Percentiles rank a stretch among this genome's conserved stretches.
phyloP scores from a whole-genome alignment of 139 green algal species.

The Chlorella sp. region DNA sequence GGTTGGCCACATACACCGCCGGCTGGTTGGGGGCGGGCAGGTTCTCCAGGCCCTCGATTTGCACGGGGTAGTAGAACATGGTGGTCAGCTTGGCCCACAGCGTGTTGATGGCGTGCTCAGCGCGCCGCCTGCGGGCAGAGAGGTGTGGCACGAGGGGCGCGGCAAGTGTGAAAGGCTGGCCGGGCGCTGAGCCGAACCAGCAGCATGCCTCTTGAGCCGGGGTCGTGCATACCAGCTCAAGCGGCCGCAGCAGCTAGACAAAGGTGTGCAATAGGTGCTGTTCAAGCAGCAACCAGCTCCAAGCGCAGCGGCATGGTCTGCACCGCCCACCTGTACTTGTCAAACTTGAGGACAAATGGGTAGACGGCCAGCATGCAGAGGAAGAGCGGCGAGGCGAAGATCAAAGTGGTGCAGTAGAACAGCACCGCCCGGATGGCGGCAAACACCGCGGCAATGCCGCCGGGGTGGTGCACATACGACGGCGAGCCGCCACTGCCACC shows the following conservation, averaged over 20 bases:
- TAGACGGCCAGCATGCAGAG: constrained; percentile 81
- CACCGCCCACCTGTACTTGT: constrained; percentile 77
- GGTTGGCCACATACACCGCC: constrained; percentile 97
- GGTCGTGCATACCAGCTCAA: too few species aligned
- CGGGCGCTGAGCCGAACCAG: too few species aligned
- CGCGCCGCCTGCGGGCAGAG: constrained; percentile 51
- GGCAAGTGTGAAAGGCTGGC: too few species aligned
- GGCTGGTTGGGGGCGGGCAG: constrained; percentile 77
- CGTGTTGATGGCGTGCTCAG: constrained; percentile 93
- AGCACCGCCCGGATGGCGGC: constrained; percentile 55
- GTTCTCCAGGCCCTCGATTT: constrained; percentile 89
- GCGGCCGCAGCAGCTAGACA: neutral
- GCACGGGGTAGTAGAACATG: constrained; percentile 82
- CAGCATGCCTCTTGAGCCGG: too few species aligned
- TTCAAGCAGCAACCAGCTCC: too few species aligned
- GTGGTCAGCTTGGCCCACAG: constrained; percentile 93
- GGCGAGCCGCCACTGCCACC: neutral
- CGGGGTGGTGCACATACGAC: too few species aligned
- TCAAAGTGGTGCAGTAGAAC: constrained; percentile 88
- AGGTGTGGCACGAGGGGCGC: neutral
- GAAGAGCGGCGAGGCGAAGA: constrained; percentile 89
- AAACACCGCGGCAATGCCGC: constrained; percentile 31
- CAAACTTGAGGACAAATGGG: constrained; percentile 81
- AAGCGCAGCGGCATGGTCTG: too few species aligned
- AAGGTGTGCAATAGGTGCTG: too few species aligned